A percentile compares a stretch with the other conserved stretches of the same genome.
These are phyloP conservation scores for Sporothrix phasma DNA, from an alignment of 2,329 filamentous ascomycete genomes.

Conservation along the genomic window DNA sequence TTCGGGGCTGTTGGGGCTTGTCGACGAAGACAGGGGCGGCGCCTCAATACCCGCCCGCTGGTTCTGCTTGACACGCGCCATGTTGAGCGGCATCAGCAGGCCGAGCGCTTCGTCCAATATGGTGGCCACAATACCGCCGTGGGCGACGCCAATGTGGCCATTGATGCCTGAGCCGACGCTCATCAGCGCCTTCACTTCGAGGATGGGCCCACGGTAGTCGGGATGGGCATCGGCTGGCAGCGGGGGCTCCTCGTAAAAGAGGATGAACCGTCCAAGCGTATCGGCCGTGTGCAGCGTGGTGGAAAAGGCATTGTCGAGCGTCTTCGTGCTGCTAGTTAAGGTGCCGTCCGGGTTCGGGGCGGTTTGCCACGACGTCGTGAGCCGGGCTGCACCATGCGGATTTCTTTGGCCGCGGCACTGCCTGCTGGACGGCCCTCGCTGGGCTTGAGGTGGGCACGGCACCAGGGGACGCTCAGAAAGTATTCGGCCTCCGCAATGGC, in stretches of 20 bases:
- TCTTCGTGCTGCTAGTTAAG: neutral
- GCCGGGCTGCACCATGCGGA: constrained; percentile 30
- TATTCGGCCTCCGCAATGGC: constrained; percentile 14
- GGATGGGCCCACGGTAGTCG: constrained; percentile 16
- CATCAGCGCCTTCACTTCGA: constrained; percentile 27
- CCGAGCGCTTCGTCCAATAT: constrained; percentile 52
- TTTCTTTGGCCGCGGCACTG: neutral
- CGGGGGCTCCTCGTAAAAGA: constrained; percentile 31
- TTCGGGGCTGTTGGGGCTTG: constrained; percentile 1
- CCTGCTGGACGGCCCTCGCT: constrained; percentile 20
- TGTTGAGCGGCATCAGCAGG: constrained; percentile 36
- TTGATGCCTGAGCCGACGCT: constrained; percentile 42
- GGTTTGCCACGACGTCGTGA: constrained; percentile 29
- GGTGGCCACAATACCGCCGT: constrained; percentile 48
- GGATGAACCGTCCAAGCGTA: constrained; percentile 38
- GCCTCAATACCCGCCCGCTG: neutral
- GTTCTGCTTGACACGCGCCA: constrained; percentile 8
- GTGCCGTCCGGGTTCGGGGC: neutral
- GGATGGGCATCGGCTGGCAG: neutral
- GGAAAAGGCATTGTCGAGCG: constrained; percentile 26
- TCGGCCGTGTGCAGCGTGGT: constrained; percentile 40
- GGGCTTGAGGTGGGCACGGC: constrained; percentile 32
- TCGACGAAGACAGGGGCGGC: neutral
- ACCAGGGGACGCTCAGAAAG: constrained; percentile 39
- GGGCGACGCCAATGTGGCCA: constrained; percentile 41